Evolutionary conservation across 1,139 yeast species (phyloP).

Genomic region (Saccharomyces hybrid): DNA sequence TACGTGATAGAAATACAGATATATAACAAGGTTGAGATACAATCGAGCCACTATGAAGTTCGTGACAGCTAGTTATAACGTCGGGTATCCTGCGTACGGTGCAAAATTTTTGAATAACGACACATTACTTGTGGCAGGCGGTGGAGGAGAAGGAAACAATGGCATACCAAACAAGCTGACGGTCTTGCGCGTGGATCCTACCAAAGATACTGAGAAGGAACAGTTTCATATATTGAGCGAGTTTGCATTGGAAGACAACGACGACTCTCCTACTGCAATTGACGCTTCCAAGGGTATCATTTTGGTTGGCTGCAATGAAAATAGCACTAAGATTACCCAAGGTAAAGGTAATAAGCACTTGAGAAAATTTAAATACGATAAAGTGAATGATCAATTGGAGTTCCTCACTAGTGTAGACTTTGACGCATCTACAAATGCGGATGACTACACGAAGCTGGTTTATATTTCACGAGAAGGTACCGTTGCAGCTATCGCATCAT

Average conservation of each 20-base stretch:
- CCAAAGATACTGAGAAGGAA: constrained; percentile 32
- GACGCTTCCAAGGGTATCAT: constrained; percentile 48
- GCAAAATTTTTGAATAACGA: constrained; percentile 58
- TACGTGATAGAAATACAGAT: neutral
- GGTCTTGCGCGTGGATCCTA: constrained; percentile 29
- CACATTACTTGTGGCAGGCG: constrained; percentile 72
- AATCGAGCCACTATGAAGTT: constrained; percentile 25
- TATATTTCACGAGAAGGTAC: constrained; percentile 47
- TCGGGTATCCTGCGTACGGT: constrained; percentile 78
- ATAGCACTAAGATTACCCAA: constrained; percentile 45
- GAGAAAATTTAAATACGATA: constrained; percentile 49
- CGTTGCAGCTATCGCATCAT: constrained; percentile 58
- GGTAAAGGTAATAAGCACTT: constrained; percentile 63
- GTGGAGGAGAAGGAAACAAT: constrained; percentile 92
- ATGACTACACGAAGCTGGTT: constrained; percentile 55
- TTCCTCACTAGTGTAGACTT: constrained; percentile 47
- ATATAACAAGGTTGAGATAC: neutral
- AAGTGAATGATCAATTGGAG: constrained; percentile 45
- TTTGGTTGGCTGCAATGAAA: constrained; percentile 69
- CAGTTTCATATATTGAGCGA: constrained; percentile 55
- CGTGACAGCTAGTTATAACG: constrained; percentile 35
- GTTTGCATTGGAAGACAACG: constrained; percentile 51
- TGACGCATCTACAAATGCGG: constrained; percentile 34
- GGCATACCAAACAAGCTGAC: constrained; percentile 83
- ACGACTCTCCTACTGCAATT: constrained; percentile 70